Conservation (phyloP, 1,139 yeast species). For the Candida sojae region DNA sequence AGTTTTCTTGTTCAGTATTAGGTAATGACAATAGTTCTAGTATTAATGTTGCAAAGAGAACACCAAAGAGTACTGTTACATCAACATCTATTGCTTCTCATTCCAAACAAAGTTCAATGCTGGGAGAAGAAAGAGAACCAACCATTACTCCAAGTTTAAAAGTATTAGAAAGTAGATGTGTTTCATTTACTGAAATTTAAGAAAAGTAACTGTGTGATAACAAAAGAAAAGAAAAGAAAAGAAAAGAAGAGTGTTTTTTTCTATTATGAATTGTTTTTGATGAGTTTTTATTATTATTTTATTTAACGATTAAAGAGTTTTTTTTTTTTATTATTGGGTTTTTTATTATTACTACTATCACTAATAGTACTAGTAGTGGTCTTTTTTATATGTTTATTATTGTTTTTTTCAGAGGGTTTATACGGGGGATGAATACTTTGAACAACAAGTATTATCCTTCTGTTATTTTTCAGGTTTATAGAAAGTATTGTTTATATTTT, state of each 20-base stretch:
- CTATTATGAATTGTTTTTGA: background rate
- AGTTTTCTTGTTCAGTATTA: constrained; percentile 26
- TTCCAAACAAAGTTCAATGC: constrained; percentile 3
- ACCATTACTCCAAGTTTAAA: constrained; percentile 25
- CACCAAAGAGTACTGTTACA: background rate
- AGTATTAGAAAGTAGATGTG: constrained; percentile 26
- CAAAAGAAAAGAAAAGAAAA: background rate
- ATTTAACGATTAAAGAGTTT: background rate
- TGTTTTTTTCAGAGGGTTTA: background rate
- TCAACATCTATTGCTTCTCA: background rate
- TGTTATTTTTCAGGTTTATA: background rate
- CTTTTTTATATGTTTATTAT: background rate
- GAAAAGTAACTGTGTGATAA: no score
- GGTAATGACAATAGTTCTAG: background rate
- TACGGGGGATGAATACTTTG: background rate
- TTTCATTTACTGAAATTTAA: constrained; percentile 23
- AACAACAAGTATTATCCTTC: no score
- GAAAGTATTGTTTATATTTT: background rate
- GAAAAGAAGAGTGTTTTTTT: background rate
- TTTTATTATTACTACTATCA: background rate
- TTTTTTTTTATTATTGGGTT: background rate
- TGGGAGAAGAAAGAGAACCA: constrained; percentile 12
- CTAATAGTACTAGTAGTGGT: background rate
- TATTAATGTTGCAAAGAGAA: background rate
- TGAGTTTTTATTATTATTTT: background rate